Base-by-base conservation (phyloP, 768 basidiomycete genomes). In the Kwoniella bestiolae region DNA sequence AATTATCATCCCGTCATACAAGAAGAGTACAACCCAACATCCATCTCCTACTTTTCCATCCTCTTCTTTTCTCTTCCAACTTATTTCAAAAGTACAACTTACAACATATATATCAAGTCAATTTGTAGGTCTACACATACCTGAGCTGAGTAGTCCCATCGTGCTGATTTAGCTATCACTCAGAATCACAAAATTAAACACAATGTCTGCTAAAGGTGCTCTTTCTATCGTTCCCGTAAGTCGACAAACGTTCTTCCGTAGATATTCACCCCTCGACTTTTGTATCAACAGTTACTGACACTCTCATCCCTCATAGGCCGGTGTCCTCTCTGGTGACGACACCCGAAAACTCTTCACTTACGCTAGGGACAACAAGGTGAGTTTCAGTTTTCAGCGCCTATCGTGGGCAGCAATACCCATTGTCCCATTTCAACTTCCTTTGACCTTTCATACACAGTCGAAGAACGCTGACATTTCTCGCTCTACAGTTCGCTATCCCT, bases 301-400 rank as follows among this genome's bases (percentile, higher is more conserved):
- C 8, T 23, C 31, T 29, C 23, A 34, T 28, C 14, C 3, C 26
- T 49, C 32, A 47, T 26, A 95, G 94, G 85, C 92, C 81, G 95
- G 95, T 70, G 95, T 99, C 67, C 83, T 99, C 80, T 94, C 93
- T 66, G 95, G 95, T 82, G 91, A 94, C 73, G 87, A 98, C 81
- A 91, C 92, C 75, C 88, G 92, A 83, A 94, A 94, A 83, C 83
- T 99, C 79, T 95, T 98, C 81, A 89, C 95, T 74, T 96, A 95
- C 81, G 95, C 94, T 49, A 90, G 90, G 76, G 87, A 88, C 74
- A 79, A 97, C 82, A 84, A 94, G 85, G 95, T 92, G 68, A 68
- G 85, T 73, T 35, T n/a, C 38, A 3, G 38, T 41, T 18, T 8
- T 16, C 12, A 41, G 38, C 11, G 38, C n/a, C n/a, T n/a, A n/a